Evolutionary conservation across 257 asterid genomes (phyloP).

Genomic region (Solanum infundibuliforme): DNA sequence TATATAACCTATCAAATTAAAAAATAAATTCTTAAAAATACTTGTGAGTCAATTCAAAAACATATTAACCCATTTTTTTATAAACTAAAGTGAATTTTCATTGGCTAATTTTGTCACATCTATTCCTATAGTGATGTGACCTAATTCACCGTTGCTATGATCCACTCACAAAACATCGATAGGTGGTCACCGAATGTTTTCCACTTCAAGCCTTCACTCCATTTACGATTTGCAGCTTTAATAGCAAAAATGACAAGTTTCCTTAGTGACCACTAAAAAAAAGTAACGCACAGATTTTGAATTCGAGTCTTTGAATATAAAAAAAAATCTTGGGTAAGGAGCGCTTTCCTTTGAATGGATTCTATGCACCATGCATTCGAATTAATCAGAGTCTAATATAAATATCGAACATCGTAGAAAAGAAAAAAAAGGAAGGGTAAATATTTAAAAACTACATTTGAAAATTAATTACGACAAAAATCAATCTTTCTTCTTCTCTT

Average conservation of each 20-base stretch:
- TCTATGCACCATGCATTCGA: no score
- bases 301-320: no score
- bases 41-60: no score
- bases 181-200: neutral
- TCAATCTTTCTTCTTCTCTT: neutral
- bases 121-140: neutral
- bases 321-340: no score
- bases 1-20: neutral
- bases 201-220: neutral
- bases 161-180: neutral
- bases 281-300: accelerated
- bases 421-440: no score
- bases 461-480: neutral
- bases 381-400: no score
- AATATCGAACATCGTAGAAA: accelerated
- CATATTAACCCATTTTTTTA: no score
- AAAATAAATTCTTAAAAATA: no score
- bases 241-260: neutral
- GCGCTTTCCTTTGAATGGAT: accelerated
- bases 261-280: neutral
- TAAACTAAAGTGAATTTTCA: no score
- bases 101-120: neutral
- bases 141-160: neutral
- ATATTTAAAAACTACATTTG: no score
- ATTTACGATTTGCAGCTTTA: neutral